Evolutionary conservation across 768 basidiomycete genomes (phyloP).

Genomic region (Tricholoma flavovirens): DNA sequence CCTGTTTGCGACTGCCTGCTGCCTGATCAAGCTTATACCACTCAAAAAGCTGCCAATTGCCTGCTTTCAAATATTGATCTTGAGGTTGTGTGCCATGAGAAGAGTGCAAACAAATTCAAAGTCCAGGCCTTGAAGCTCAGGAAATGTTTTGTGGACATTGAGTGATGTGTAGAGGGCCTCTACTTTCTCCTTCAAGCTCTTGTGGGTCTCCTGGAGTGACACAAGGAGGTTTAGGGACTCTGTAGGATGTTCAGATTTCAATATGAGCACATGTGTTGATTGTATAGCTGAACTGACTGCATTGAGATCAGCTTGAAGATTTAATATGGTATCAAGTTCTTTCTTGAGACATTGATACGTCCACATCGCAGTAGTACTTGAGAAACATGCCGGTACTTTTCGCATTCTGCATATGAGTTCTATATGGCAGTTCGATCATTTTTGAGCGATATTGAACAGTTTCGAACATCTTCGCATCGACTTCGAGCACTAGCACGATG

Average conservation of each 20-base stretch:
- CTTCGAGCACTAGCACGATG: too few relatives aligned
- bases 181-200: constrained; percentile 16
- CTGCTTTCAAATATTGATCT: constrained; percentile 31
- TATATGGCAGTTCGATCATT: too few relatives aligned
- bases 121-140: constrained; percentile 25
- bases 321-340: too few relatives aligned
- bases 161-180: constrained; percentile 29
- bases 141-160: constrained; percentile 27
- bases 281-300: too few relatives aligned
- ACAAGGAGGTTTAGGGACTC: constrained; percentile 12
- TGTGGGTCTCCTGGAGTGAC: constrained; percentile 17
- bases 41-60: constrained; percentile 31
- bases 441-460: too few relatives aligned
- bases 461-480: too few relatives aligned
- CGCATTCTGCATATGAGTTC: too few relatives aligned
- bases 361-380: too few relatives aligned
- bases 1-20: constrained; percentile 1
- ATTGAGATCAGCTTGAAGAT: too few relatives aligned
- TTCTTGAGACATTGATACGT: too few relatives aligned
- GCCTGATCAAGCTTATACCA: constrained; percentile 26
- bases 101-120: constrained; percentile 26
- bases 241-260: neutral
- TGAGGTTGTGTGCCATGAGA: constrained; percentile 30
- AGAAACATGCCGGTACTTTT: too few relatives aligned
- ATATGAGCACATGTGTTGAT: neutral